Percentiles rank a stretch among this genome's conserved stretches.
phyloP scores from a whole-genome alignment of 805 yeast genomes.

The Yarrowia porcina region DNA sequence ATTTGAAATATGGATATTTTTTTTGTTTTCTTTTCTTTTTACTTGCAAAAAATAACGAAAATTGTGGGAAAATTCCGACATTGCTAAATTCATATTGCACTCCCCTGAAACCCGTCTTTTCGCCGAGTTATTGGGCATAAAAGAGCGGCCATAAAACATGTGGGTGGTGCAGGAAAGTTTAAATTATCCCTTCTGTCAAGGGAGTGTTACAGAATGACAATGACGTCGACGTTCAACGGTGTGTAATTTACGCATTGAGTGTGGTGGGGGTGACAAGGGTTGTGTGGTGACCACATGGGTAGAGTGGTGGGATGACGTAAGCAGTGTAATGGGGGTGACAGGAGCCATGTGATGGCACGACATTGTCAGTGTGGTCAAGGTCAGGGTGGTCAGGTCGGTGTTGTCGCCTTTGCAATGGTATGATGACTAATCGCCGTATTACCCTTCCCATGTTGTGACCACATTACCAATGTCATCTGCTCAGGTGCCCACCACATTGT shows the following conservation, averaged over 20 bases:
- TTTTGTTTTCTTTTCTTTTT: too few species aligned
- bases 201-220: constrained; percentile 14
- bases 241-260: too few species aligned
- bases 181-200: constrained; percentile 2
- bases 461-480: too few species aligned
- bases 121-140: too few species aligned
- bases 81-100: too few species aligned
- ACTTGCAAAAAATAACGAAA: not conserved
- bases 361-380: not conserved
- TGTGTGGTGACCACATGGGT: not conserved
- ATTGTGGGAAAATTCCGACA: not conserved
- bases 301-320: too few species aligned
- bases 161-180: not conserved
- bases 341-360: too few species aligned
- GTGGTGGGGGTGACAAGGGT: not conserved
- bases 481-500: not conserved
- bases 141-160: not conserved
- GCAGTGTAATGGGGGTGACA: not conserved
- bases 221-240: not conserved
- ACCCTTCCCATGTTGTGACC: too few species aligned
- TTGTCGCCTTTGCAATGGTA: too few species aligned
- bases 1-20: not conserved
- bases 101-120: too few species aligned
- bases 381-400: too few species aligned
- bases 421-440: too few species aligned